Conservation (phyloP, 225 moss, liverwort and hornwort genomes). For the Antitrichia curtipendula region DNA sequence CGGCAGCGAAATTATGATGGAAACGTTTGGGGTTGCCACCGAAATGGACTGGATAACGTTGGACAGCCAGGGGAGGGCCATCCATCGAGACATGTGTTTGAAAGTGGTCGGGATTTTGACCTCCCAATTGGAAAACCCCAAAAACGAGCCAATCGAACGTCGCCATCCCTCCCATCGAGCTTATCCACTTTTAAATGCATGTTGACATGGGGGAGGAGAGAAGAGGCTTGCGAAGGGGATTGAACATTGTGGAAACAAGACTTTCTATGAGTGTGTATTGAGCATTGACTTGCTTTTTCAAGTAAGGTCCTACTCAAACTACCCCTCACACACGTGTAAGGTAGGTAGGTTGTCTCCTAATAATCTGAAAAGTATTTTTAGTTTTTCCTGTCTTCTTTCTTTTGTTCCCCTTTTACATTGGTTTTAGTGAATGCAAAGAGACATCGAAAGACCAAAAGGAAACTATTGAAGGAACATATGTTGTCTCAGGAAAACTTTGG, state of each 20-base stretch:
- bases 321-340: rapidly evolving
- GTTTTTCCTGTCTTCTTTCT: rapidly evolving
- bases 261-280: not conserved
- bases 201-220: too few relatives aligned
- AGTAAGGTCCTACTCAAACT: not conserved
- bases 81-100: not conserved
- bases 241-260: not conserved
- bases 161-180: not conserved
- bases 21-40: not conserved
- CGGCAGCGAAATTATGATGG: not conserved
- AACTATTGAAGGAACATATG: not conserved
- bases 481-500: rapidly evolving
- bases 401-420: rapidly evolving
- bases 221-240: too few relatives aligned
- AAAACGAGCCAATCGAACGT: rapidly evolving
- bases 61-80: not conserved
- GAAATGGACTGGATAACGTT: not conserved
- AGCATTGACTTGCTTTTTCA: not conserved
- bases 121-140: not conserved
- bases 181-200: not conserved
- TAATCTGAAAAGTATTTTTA: too few relatives aligned
- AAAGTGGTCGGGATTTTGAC: not conserved
- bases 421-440: too few relatives aligned
- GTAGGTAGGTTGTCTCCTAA: too few relatives aligned
- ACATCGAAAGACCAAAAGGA: too few relatives aligned